Evolutionary conservation across 257 asterid species (phyloP).

Genomic region (Solanum arcanum): DNA sequence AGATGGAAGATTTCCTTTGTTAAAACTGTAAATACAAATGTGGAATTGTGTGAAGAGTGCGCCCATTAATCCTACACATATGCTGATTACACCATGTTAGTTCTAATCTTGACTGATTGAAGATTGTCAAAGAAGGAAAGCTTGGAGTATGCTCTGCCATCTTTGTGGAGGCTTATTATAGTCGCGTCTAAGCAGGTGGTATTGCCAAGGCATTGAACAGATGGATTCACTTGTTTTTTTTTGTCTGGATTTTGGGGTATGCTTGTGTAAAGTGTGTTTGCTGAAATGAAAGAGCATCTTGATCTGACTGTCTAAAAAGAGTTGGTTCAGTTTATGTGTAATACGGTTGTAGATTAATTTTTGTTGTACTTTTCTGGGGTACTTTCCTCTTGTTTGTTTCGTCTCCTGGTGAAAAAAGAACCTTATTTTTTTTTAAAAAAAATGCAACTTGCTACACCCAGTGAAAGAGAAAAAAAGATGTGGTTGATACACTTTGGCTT

Average conservation of each 20-base stretch:
- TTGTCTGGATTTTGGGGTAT: neutral
- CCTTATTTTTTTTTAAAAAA: neutral
- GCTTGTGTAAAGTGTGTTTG: neutral
- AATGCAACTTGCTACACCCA: neutral
- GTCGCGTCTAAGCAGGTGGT: neutral
- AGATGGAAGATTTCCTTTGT: constrained; percentile 30
- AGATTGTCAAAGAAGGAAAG: neutral
- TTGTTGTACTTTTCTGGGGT: neutral
- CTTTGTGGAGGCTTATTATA: neutral
- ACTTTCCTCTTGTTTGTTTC: neutral
- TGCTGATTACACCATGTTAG: constrained; percentile 10
- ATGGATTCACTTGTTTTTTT: neutral
- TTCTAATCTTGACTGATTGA: constrained; percentile 3
- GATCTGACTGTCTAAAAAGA: neutral
- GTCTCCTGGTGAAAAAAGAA: neutral
- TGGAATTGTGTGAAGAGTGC: constrained; percentile 31
- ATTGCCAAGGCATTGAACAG: neutral
- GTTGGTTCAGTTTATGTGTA: neutral
- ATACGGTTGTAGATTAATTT: neutral
- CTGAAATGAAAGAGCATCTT: neutral
- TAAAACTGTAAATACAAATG: constrained; percentile 52
- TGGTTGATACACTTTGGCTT: no score
- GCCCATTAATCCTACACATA: constrained; percentile 1
- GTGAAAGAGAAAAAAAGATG: neutral
- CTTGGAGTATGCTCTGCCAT: neutral